phyloP scores from a whole-genome alignment of 768 basidiomycete species.

The Mycena albidolilacea region DNA sequence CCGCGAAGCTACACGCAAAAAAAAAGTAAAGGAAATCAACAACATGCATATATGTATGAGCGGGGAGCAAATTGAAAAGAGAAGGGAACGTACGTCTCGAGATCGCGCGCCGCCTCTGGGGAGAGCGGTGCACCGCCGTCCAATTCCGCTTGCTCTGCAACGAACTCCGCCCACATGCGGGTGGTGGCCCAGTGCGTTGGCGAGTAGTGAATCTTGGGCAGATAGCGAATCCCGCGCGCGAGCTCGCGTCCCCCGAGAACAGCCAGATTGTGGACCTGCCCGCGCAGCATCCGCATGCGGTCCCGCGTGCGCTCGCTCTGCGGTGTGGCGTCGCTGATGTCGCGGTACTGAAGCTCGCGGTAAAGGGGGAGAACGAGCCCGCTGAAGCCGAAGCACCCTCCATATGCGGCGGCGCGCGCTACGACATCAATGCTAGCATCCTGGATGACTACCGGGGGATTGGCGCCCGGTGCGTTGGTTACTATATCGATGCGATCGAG shows the following conservation, averaged over 20 bases:
- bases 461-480: not conserved
- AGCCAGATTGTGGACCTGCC: conserved; percentile 21
- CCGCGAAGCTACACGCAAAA: not conserved
- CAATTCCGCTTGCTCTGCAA: conserved; percentile 1
- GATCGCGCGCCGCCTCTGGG: not conserved
- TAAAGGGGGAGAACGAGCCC: conserved; percentile 9
- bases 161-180: conserved; percentile 23
- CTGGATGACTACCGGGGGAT: too few species aligned
- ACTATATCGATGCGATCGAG: conserved; percentile 1
- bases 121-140: not conserved
- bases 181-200: not conserved
- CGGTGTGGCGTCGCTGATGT: not conserved
- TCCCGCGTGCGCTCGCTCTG: not conserved
- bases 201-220: conserved; percentile 19
- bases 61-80: not conserved
- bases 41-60: not conserved
- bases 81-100: not conserved
- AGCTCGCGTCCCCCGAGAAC: not conserved
- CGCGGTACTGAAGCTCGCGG: conserved; percentile 3
- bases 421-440: not conserved
- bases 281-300: not conserved
- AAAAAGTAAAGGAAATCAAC: not conserved
- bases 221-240: conserved; percentile 1
- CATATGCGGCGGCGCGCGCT: not conserved
- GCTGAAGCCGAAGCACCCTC: not conserved